Evolutionary conservation across 257 asterid genomes (phyloP).

Genomic region (Thymus quinquecostatus): DNA sequence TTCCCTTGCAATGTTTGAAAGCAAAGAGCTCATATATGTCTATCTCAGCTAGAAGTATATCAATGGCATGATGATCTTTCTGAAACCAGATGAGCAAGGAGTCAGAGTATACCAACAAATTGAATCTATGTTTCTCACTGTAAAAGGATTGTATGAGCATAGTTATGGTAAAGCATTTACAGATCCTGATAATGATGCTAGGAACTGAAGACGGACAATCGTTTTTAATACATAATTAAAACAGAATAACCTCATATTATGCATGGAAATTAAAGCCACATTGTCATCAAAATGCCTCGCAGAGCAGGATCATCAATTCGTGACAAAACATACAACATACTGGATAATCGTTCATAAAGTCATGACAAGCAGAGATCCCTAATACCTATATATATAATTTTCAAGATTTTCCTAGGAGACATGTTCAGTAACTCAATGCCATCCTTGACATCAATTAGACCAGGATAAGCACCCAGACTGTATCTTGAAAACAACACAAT

Average conservation of each 20-base stretch:
- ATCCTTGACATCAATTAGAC: slow-evolving; percentile 13
- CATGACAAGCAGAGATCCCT: slow-evolving; percentile 22
- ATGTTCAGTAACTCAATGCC: background rate
- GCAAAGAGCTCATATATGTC: slow-evolving; percentile 97
- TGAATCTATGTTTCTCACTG: background rate
- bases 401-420: background rate
- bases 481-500: slow-evolving; percentile 3
- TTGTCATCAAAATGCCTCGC: slow-evolving; percentile 11
- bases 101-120: slow-evolving; percentile 13
- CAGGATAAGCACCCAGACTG: background rate
- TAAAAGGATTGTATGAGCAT: slow-evolving; percentile 6
- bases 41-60: slow-evolving; percentile 95
- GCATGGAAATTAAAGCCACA: slow-evolving; percentile 21
- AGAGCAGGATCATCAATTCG: background rate
- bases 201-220: slow-evolving; percentile 7
- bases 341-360: slow-evolving; percentile 17
- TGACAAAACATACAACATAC: background rate
- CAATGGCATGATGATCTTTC: slow-evolving; percentile 90
- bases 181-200: slow-evolving; percentile 4
- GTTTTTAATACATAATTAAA: background rate
- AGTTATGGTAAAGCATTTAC: background rate
- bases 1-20: slow-evolving; percentile 93
- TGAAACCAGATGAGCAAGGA: slow-evolving; percentile 36
- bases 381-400: slow-evolving; percentile 1
- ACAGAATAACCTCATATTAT: slow-evolving; percentile 3